phyloP scores from a whole-genome alignment of 768 basidiomycete genomes.

The Paxillus rubicundulus region DNA sequence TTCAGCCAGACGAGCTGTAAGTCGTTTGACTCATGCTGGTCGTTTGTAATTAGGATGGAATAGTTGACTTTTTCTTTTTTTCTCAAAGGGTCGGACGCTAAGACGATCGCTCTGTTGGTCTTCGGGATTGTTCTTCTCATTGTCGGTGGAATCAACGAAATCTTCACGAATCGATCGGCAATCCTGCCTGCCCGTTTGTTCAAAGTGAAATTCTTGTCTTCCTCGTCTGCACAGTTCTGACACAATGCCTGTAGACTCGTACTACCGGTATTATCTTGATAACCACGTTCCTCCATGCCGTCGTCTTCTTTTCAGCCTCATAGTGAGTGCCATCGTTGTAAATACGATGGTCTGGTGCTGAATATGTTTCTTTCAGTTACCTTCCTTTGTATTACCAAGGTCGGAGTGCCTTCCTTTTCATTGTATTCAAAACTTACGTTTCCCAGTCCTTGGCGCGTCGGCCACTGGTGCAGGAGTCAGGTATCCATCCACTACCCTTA shows the following conservation, averaged over 20 bases:
- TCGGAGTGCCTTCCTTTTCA: neutral
- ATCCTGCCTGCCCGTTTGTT: constrained; percentile 72
- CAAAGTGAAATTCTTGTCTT: constrained; percentile 38
- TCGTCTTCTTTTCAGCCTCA: constrained; percentile 55
- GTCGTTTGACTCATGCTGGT: no score
- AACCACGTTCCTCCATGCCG: constrained; percentile 55
- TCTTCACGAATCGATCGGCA: constrained; percentile 55
- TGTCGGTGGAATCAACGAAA: constrained; percentile 51
- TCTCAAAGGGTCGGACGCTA: constrained; percentile 52
- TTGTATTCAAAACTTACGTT: neutral
- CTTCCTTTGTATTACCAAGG: constrained; percentile 70
- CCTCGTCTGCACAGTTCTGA: neutral
- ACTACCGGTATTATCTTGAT: constrained; percentile 62
- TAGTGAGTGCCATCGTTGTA: constrained; percentile 8
- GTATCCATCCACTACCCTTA: constrained; percentile 24
- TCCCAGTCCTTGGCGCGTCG: constrained; percentile 55
- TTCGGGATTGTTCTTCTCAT: constrained; percentile 54
- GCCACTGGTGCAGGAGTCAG: constrained; percentile 64
- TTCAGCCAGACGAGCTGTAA: constrained; percentile 61
- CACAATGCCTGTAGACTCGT: constrained; percentile 45
- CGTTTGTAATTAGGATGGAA: neutral
- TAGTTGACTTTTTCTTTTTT: neutral
- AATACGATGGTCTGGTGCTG: neutral
- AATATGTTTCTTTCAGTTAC: constrained; percentile 34
- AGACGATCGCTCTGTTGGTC: constrained; percentile 57